A percentile compares a stretch with the other conserved stretches of the same genome.
Conservation (phyloP, 1,139 yeast genomes). For the Saccharomyces pastorianus region DNA sequence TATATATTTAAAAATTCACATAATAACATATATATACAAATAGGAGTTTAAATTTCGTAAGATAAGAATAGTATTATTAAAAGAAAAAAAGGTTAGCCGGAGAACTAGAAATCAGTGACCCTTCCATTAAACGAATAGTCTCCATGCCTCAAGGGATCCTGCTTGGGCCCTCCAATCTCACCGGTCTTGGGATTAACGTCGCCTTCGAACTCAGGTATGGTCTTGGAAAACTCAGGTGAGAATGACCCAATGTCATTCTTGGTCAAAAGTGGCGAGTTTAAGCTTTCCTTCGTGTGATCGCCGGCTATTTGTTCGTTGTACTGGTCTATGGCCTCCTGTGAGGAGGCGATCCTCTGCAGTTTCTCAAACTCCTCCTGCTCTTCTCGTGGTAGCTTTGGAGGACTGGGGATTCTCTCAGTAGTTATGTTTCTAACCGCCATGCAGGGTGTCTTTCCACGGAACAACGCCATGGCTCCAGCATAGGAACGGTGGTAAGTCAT, state of each 20-base stretch:
- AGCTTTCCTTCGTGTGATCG: conserved; percentile 32
- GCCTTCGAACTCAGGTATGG: conserved; percentile 93
- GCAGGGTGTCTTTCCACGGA: neutral
- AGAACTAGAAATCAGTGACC: conserved; percentile 74
- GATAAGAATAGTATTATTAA: neutral
- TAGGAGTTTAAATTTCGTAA: neutral
- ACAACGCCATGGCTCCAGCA: neutral
- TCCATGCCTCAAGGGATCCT: conserved; percentile 86
- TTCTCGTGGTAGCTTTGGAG: conserved; percentile 76
- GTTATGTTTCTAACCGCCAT: conserved; percentile 7
- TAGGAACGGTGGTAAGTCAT: neutral
- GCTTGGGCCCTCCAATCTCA: conserved; percentile 97
- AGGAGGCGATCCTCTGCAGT: conserved; percentile 70
- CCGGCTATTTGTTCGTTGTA: conserved; percentile 47
- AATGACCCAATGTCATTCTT: conserved; percentile 55
- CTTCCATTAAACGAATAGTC: conserved; percentile 96
- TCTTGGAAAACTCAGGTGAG: conserved; percentile 63
- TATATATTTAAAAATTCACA: neutral
- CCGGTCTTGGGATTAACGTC: conserved; percentile 89
- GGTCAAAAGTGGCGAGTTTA: conserved; percentile 36
- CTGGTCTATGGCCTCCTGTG: conserved; percentile 73
- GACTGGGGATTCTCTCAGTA: conserved; percentile 47
- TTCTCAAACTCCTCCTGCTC: conserved; percentile 91
- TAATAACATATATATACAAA: neutral
- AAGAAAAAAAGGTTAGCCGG: neutral